Evolutionary conservation across 139 green algal genomes (phyloP).

Genomic region (Coelastrella sp.): DNA sequence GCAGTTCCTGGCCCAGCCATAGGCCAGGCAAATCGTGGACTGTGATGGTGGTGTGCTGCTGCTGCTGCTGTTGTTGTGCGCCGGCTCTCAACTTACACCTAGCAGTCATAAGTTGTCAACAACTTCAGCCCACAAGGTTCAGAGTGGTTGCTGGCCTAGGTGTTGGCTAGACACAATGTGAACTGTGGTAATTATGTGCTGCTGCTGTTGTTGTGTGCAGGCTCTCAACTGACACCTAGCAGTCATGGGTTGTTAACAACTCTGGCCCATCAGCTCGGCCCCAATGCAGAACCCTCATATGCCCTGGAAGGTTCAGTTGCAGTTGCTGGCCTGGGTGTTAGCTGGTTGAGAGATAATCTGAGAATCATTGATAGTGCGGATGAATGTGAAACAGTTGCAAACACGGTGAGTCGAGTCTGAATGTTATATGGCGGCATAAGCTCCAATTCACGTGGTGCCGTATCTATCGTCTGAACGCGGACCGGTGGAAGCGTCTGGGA

Average conservation of each 20-base stretch:
- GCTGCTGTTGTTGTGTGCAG: not conserved
- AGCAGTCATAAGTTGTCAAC: too few relatives aligned
- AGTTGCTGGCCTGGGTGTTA: slow-evolving; percentile 86
- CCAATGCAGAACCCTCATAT: slow-evolving; percentile 72
- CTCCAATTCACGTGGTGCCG: not conserved
- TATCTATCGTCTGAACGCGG: too few relatives aligned
- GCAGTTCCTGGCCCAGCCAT: too few relatives aligned
- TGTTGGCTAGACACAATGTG: too few relatives aligned
- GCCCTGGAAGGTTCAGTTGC: slow-evolving; percentile 94
- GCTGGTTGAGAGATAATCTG: slow-evolving; percentile 91
- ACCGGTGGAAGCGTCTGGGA: too few relatives aligned
- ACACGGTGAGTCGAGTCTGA: slow-evolving; percentile 45
- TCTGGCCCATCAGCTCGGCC: slow-evolving; percentile 89
- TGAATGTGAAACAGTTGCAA: slow-evolving; percentile 71
- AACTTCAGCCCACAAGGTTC: too few relatives aligned
- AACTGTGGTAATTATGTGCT: too few relatives aligned
- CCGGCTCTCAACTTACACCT: not conserved
- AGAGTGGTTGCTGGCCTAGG: slow-evolving; percentile 65
- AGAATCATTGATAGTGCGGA: slow-evolving; percentile 74
- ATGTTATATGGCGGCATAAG: not conserved
- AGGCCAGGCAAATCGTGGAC: too few relatives aligned
- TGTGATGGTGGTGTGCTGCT: too few relatives aligned
- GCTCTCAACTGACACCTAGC: slow-evolving; percentile 66
- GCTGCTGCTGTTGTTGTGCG: too few relatives aligned
- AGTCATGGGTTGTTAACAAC: slow-evolving; percentile 95